Conservation (phyloP, 2,329 filamentous ascomycete species). For the Hypoxylon sp. region DNA sequence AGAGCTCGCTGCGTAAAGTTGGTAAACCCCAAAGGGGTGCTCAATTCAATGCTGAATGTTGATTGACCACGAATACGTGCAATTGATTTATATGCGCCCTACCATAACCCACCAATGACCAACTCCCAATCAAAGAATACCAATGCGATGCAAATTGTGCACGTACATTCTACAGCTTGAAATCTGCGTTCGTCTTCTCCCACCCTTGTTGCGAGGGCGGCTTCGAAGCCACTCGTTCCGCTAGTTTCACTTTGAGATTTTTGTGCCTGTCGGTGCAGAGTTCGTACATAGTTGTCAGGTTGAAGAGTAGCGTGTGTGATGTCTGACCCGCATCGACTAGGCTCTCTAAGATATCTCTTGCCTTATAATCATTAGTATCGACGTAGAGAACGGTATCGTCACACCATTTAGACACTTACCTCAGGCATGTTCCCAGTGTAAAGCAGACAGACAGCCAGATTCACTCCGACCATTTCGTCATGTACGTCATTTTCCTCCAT, state of each 20-base stretch:
- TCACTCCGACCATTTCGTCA: constrained; percentile 82
- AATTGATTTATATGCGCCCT: not conserved
- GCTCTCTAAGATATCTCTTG: constrained; percentile 74
- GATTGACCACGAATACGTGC: not conserved
- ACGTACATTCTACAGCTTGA: constrained; percentile 72
- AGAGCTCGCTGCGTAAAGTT: not conserved
- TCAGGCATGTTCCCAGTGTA: constrained; percentile 83
- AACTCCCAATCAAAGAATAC: not conserved
- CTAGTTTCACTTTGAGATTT: constrained; percentile 77
- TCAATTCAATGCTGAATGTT: not conserved
- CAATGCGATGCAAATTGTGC: not conserved
- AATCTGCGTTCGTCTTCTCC: constrained; percentile 79
- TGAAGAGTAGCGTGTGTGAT: constrained; percentile 88
- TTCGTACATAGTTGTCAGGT: constrained; percentile 91
- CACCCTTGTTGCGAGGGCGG: constrained; percentile 71
- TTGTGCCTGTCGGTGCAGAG: constrained; percentile 84
- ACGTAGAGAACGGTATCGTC: not conserved
- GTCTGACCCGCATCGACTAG: constrained; percentile 73
- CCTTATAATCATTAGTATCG: constrained; percentile 60
- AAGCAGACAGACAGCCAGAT: constrained; percentile 84
- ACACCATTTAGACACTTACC: constrained; percentile 60
- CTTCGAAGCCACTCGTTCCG: constrained; percentile 75
- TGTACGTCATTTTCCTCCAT: constrained; percentile 57
- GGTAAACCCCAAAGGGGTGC: not conserved
- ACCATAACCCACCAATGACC: not conserved